Evolutionary conservation across 2,329 filamentous ascomycete genomes (phyloP).

Genomic region (Grosmannia serpens): DNA sequence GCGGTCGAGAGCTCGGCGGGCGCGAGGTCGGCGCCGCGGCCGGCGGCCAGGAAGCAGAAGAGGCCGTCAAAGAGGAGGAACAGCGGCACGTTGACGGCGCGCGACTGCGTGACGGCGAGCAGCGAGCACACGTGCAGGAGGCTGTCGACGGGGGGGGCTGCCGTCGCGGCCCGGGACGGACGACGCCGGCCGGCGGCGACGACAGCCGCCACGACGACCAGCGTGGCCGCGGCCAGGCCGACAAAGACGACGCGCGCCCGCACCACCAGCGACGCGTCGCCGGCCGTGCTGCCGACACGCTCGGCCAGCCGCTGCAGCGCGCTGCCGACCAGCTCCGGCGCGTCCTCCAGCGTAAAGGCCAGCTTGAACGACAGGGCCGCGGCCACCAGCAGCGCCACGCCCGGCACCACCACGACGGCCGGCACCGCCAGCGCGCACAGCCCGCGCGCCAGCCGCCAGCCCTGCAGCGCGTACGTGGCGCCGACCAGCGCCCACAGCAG

Average conservation of each 20-base stretch:
- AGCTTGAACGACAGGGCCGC: slow-evolving; percentile 75
- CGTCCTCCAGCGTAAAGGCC: slow-evolving; percentile 76
- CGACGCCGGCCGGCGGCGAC: not conserved
- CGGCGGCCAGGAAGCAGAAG: slow-evolving; percentile 32
- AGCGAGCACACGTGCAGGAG: slow-evolving; percentile 64
- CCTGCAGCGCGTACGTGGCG: slow-evolving; percentile 54
- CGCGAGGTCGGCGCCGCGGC: slow-evolving; percentile 25
- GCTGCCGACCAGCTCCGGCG: slow-evolving; percentile 61
- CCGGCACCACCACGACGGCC: slow-evolving; percentile 24
- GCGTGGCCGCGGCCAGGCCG: slow-evolving; percentile 28
- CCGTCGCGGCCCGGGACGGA: too few species aligned
- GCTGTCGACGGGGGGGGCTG: slow-evolving; percentile 19
- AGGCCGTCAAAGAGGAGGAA: slow-evolving; percentile 63
- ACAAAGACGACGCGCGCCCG: slow-evolving; percentile 40
- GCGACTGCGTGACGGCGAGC: slow-evolving; percentile 77
- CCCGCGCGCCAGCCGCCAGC: slow-evolving; percentile 29
- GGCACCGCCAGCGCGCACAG: slow-evolving; percentile 19
- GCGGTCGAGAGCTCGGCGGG: slow-evolving; percentile 54
- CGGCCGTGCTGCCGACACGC: slow-evolving; percentile 22
- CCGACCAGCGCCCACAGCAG: slow-evolving; percentile 66
- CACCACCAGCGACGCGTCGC: slow-evolving; percentile 32
- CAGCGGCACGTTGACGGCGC: slow-evolving; percentile 73
- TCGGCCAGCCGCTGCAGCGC: slow-evolving; percentile 29
- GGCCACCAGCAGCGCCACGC: slow-evolving; percentile 23
- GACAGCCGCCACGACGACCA: slow-evolving; percentile 20